A percentile compares a stretch with the other conserved stretches of the same genome.
Conservation (phyloP, 108 stramenopile genomes). For the Skeletonema grethae region DNA sequence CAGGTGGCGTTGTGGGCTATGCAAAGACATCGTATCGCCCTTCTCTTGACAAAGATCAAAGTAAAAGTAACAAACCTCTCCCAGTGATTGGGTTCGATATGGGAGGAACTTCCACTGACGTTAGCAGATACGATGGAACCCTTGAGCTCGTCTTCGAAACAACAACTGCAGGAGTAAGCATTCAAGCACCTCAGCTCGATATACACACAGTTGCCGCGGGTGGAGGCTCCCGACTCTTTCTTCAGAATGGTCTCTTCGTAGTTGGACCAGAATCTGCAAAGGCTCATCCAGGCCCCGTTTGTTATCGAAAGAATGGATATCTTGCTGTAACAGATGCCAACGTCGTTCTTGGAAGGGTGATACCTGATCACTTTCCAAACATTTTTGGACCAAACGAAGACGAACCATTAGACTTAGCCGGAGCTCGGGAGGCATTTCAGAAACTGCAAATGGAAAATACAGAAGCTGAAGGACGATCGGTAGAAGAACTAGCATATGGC, state of each 20-base stretch:
- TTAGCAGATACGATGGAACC: slow-evolving; percentile 85
- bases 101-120: slow-evolving; percentile 98
- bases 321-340: slow-evolving; percentile 99
- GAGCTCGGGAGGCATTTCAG: slow-evolving; percentile 81
- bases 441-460: slow-evolving; percentile 65
- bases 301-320: slow-evolving; percentile 96
- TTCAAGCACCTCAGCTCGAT: slow-evolving; percentile 96
- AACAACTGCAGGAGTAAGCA: slow-evolving; percentile 93
- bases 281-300: slow-evolving; percentile 98
- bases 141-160: slow-evolving; percentile 97
- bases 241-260: slow-evolving; percentile 89
- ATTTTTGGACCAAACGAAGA: slow-evolving; percentile 98
- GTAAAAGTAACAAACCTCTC: slow-evolving; percentile 31
- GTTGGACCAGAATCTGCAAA: slow-evolving; percentile 97
- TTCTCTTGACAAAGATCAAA: slow-evolving; percentile 26
- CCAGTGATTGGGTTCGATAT: slow-evolving; percentile 99
- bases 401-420: slow-evolving; percentile 92
- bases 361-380: slow-evolving; percentile 91
- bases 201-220: slow-evolving; percentile 98
- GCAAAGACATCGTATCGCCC: slow-evolving; percentile 90
- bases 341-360: slow-evolving; percentile 91
- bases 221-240: slow-evolving; percentile 89
- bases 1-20: slow-evolving; percentile 97
- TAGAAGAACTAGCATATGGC: slow-evolving; percentile 94
- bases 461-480: slow-evolving; percentile 63